phyloP scores from a whole-genome alignment of 257 asterid genomes.

The Nicotiana noctiflora region DNA sequence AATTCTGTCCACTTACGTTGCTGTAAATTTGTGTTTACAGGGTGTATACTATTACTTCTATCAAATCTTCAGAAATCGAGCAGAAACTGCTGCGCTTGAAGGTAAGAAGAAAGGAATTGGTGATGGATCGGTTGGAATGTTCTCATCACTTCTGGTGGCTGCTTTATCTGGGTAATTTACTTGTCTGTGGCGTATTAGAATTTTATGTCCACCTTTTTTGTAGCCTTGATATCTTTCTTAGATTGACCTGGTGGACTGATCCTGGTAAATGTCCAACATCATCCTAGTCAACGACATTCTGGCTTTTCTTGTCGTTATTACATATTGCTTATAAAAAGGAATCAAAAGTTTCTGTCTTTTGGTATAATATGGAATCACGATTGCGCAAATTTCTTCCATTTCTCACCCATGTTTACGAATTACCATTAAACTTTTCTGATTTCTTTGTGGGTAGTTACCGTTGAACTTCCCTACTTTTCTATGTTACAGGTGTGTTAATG shows the following conservation, averaged over 20 bases:
- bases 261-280: background rate
- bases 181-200: background rate
- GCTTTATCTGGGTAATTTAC: conserved; percentile 76
- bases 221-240: background rate
- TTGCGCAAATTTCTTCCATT: background rate
- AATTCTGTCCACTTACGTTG: conserved; percentile 35
- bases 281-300: background rate
- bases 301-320: background rate
- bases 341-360: background rate
- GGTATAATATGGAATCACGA: background rate
- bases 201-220: background rate
- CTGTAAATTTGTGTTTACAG: conserved; percentile 59
- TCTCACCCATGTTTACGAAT: background rate
- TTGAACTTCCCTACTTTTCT: conserved; percentile 9
- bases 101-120: conserved; percentile 59
- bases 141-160: conserved; percentile 82
- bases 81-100: conserved; percentile 63
- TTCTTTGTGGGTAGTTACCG: conserved; percentile 6
- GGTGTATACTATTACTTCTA: conserved; percentile 98
- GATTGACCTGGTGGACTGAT: background rate
- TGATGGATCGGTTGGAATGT: conserved; percentile 95
- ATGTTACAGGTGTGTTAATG: conserved; percentile 73
- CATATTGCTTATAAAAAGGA: background rate
- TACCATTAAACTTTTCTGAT: background rate
- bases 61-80: conserved; percentile 91